phyloP scores from a whole-genome alignment of 805 yeast species.

The Starmerella floricola region DNA sequence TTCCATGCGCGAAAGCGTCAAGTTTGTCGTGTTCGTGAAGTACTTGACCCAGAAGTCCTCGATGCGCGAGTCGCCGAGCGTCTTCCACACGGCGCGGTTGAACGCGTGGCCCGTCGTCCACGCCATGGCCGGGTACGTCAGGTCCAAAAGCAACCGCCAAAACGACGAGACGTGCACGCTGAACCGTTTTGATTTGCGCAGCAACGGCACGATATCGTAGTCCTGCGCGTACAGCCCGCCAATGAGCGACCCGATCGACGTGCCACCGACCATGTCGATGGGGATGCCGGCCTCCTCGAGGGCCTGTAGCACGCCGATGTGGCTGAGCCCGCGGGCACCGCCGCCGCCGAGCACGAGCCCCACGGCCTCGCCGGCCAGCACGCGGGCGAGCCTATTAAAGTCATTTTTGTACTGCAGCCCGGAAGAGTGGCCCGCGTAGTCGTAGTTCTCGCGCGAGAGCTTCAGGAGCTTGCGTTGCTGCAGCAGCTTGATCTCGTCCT shows the following conservation, averaged over 20 bases:
- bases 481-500: constrained; percentile 19
- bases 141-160: constrained; percentile 74
- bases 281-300: constrained; percentile 88
- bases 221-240: constrained; percentile 93
- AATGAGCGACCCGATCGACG: constrained; percentile 89
- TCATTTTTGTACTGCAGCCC: constrained; percentile 58
- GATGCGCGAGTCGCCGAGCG: constrained; percentile 80
- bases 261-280: constrained; percentile 87
- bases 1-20: constrained; percentile 91
- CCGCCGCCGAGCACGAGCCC: constrained; percentile 96
- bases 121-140: constrained; percentile 88
- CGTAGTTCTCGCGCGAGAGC: not conserved
- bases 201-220: constrained; percentile 79
- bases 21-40: constrained; percentile 85
- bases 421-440: constrained; percentile 25
- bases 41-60: constrained; percentile 93
- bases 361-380: constrained; percentile 82
- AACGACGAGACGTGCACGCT: constrained; percentile 67
- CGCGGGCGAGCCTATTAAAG: constrained; percentile 77
- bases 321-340: constrained; percentile 91
- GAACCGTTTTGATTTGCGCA: constrained; percentile 79
- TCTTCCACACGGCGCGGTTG: constrained; percentile 94
- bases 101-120: constrained; percentile 96
- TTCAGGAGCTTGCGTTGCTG: constrained; percentile 21
- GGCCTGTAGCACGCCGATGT: constrained; percentile 82